phyloP scores from a whole-genome alignment of 2,329 filamentous ascomycete species.

The Escovopsis sp. region DNA sequence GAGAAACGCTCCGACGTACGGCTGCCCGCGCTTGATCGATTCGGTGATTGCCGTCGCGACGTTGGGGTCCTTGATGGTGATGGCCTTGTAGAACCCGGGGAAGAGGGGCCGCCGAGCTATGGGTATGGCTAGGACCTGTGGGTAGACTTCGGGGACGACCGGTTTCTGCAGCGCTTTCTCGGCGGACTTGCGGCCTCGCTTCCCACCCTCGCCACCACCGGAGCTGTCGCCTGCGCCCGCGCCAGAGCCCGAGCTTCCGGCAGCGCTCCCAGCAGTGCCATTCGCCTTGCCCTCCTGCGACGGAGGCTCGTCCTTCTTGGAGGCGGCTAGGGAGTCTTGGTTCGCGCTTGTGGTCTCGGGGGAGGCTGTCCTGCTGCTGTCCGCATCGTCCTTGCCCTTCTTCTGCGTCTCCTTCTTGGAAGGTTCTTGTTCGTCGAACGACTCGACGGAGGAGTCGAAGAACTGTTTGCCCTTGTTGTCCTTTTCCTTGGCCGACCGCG shows the following conservation, averaged over 20 bases:
- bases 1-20: slow-evolving; percentile 90
- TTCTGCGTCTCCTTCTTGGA: slow-evolving; percentile 34
- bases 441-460: slow-evolving; percentile 32
- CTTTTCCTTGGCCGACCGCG: slow-evolving; percentile 20
- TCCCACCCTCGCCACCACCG: slow-evolving; percentile 44
- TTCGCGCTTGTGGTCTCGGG: slow-evolving; percentile 29
- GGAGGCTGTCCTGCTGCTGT: slow-evolving; percentile 25
- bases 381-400: slow-evolving; percentile 23
- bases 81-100: slow-evolving; percentile 96
- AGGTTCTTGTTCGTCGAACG: slow-evolving; percentile 38
- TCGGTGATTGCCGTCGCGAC: slow-evolving; percentile 88
- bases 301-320: slow-evolving; percentile 26
- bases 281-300: slow-evolving; percentile 23
- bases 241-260: slow-evolving; percentile 32
- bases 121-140: slow-evolving; percentile 92
- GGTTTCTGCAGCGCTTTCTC: slow-evolving; percentile 75
- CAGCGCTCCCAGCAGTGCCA: slow-evolving; percentile 29
- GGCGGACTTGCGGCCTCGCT: slow-evolving; percentile 54
- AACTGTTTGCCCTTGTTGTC: slow-evolving; percentile 32
- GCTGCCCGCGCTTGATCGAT: slow-evolving; percentile 92
- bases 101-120: slow-evolving; percentile 89
- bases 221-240: slow-evolving; percentile 37
- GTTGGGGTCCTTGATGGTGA: slow-evolving; percentile 86
- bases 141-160: slow-evolving; percentile 84
- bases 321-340: slow-evolving; percentile 25